Evolutionary conservation across 352 stramenopile species (phyloP).

Genomic region (Globisporangium abappressorium): DNA sequence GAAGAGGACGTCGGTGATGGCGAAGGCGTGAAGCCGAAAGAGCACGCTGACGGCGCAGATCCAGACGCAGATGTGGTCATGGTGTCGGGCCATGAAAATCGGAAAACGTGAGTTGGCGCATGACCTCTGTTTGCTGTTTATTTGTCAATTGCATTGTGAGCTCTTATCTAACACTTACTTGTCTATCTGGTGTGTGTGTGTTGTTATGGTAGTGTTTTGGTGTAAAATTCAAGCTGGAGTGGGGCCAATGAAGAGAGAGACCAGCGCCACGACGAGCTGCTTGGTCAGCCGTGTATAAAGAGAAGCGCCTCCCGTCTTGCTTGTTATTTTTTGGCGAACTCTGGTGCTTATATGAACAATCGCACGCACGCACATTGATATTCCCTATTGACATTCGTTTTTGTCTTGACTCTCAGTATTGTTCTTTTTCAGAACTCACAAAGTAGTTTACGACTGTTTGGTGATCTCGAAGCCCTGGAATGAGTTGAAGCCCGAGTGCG

Average conservation of each 20-base stretch:
- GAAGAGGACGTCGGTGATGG: constrained; percentile 2
- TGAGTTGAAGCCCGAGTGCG: constrained; percentile 15
- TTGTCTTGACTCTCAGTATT: neutral
- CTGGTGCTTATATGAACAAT: neutral
- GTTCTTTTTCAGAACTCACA: neutral
- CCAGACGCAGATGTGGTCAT: neutral
- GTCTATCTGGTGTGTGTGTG: neutral
- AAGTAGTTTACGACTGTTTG: neutral
- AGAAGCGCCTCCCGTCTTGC: neutral
- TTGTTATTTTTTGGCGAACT: neutral
- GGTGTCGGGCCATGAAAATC: constrained; percentile 1
- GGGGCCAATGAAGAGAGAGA: neutral
- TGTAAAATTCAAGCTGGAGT: neutral
- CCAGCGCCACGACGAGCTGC: neutral
- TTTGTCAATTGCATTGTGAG: neutral
- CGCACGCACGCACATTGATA: neutral
- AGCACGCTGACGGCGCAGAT: neutral
- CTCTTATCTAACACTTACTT: neutral
- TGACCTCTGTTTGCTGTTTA: neutral
- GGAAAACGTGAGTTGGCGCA: constrained; percentile 13
- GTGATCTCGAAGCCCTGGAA: constrained; percentile 13
- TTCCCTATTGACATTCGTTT: neutral
- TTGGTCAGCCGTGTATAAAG: no score
- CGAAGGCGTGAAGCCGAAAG: neutral
- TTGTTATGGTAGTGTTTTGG: neutral